Conservation (phyloP, 768 basidiomycete species). For the Cystoderma amianthinum region DNA sequence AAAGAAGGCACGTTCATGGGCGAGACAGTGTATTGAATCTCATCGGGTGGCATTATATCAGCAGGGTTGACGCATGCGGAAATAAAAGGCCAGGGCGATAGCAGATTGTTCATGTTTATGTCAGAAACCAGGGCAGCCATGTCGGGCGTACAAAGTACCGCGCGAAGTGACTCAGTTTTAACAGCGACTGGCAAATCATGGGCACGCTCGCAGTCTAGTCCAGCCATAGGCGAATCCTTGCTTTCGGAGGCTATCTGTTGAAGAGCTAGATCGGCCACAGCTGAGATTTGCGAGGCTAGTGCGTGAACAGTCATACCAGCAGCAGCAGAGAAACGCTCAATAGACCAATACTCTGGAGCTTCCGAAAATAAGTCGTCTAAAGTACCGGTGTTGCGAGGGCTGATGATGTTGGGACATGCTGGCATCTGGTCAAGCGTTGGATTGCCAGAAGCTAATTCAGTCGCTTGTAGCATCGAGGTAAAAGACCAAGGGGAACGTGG, state of each 20-base stretch:
- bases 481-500: no score
- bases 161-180: not conserved
- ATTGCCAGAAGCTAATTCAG: no score
- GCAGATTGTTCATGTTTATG: slow-evolving; percentile 10
- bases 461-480: no score
- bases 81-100: slow-evolving; percentile 9
- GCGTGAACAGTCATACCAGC: slow-evolving; percentile 24
- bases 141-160: not conserved
- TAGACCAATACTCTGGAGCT: not conserved
- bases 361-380: no score
- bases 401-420: no score
- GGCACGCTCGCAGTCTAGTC: slow-evolving; percentile 4
- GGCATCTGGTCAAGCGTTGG: no score
- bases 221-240: not conserved
- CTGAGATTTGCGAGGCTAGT: slow-evolving; percentile 26
- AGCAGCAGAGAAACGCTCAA: slow-evolving; percentile 13
- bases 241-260: slow-evolving; percentile 14
- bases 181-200: not conserved
- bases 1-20: no score
- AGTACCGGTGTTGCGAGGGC: no score
- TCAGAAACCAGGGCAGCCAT: slow-evolving; percentile 9
- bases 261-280: slow-evolving; percentile 24
- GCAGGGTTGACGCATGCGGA: slow-evolving; percentile 21
- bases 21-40: no score
- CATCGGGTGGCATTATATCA: slow-evolving; percentile 19